These are phyloP conservation scores for Hyaloscypha bicolor DNA, from an alignment of 495 filamentous ascomycete genomes.

Conservation along the genomic window DNA sequence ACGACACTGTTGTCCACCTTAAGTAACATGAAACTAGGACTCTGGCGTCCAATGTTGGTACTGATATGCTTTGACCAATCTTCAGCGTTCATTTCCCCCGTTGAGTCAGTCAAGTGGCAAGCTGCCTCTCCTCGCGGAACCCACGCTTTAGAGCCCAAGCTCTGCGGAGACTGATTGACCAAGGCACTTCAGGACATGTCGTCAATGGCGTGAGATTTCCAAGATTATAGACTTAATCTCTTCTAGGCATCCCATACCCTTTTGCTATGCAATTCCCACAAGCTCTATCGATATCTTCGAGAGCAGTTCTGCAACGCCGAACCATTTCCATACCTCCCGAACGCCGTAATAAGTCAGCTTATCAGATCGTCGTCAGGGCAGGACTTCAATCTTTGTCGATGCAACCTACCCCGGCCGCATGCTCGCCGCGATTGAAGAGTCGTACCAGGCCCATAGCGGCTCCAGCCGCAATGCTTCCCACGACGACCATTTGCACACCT, in stretches of 20 bases:
- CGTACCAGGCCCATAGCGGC: conserved; percentile 48
- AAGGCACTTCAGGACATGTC: not conserved
- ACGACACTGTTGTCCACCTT: too few species aligned
- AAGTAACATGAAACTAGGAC: too few species aligned
- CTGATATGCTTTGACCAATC: too few species aligned
- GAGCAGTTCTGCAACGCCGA: not conserved
- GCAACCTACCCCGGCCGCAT: conserved; percentile 3
- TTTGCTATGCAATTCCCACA: not conserved
- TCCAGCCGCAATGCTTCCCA: conserved; percentile 48
- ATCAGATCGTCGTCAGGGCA: not conserved
- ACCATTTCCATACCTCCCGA: not conserved
- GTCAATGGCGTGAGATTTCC: not conserved
- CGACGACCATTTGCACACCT: conserved; percentile 36
- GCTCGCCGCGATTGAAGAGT: conserved; percentile 43
- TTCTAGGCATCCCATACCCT: not conserved
- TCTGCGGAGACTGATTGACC: too few species aligned
- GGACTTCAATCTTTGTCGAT: not conserved
- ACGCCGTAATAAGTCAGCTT: not conserved
- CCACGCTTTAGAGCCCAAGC: too few species aligned
- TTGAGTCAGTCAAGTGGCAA: too few species aligned
- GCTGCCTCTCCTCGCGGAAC: too few species aligned
- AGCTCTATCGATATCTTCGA: not conserved
- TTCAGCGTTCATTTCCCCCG: too few species aligned
- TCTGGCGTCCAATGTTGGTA: too few species aligned
- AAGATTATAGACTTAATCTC: not conserved